Conservation (phyloP, 495 filamentous ascomycete species). For the Podospora comata region DNA sequence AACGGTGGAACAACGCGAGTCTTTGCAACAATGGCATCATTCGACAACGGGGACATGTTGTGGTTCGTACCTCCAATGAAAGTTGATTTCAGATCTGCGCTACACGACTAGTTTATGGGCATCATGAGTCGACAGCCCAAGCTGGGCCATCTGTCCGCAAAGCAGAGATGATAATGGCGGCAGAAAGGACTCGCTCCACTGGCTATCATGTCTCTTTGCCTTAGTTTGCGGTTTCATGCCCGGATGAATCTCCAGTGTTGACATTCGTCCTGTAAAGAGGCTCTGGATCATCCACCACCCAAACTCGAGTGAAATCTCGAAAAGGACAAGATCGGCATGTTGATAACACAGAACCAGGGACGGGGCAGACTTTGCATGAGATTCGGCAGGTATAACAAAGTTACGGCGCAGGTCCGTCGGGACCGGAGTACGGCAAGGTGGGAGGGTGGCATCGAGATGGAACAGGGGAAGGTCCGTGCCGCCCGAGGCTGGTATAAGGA, state of each 20-base stretch:
- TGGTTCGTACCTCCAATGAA: too few species aligned
- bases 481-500: not conserved
- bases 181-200: too few species aligned
- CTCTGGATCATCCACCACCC: not conserved
- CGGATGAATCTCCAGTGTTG: not conserved
- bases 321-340: not conserved
- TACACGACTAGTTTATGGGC: too few species aligned
- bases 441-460: not conserved
- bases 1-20: too few species aligned
- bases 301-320: not conserved
- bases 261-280: not conserved
- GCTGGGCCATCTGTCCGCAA: too few species aligned
- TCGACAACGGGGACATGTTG: too few species aligned
- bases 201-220: too few species aligned
- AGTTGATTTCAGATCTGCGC: too few species aligned
- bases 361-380: not conserved
- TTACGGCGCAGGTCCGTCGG: not conserved
- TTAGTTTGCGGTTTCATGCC: not conserved
- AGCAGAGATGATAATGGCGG: too few species aligned
- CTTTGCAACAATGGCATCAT: too few species aligned
- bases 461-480: not conserved
- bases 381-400: not conserved
- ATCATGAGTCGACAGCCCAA: too few species aligned
- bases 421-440: not conserved
- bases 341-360: not conserved